Evolutionary conservation across 148 eudicot genomes (phyloP), one percentile per base, ranked within the genome.

Genomic region (Diospyros lotus): DNA sequence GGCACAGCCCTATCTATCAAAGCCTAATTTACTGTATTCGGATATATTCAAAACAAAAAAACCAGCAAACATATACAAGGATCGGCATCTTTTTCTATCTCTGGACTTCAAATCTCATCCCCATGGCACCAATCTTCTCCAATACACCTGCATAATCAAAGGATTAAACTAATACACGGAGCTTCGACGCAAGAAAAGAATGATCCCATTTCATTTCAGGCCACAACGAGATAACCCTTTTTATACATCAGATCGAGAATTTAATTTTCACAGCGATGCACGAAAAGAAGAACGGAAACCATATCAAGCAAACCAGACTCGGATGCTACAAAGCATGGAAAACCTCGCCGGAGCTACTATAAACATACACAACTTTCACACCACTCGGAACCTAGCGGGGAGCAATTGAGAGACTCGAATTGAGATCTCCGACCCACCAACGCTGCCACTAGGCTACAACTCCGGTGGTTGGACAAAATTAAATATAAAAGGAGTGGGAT

Each of bases 51-150:
- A 4, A 74, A 1, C 4, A 61, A 69, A 70, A 59, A 28, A 59
- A 58, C 43, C 40, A 45, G 7, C 0, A 41, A 40, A 17, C 55
- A 63, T 17, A 8, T 13, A 56, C 4, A 14, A 45, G 43, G 44
- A 39, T 43, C 59, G 65, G 17, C 58, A 65, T 63, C 28, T 28
- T 28, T 54, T 17, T 79, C 80, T 74, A 88, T 82, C 86, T 76
- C 15, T 85, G 72, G 55, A 80, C 82, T 67, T 18, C 88, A 81
- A 82, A 85, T 64, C 89, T 85, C 70, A 77, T 79, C 67, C 81
- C 86, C 71, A 86, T 76, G 42, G 80, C 78, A 42, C 60, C 78
- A 40, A 71, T 81, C 62, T 71, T 80, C 72, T 76, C 58, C 69
- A 81, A 70, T 64, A 66, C 64, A 50, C 82, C 87, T 85, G 81